Evolutionary conservation across 176 grass and related monocot species (phyloP), one percentile per base, ranked within the genome.

Genomic region (Triticum monococcum): DNA sequence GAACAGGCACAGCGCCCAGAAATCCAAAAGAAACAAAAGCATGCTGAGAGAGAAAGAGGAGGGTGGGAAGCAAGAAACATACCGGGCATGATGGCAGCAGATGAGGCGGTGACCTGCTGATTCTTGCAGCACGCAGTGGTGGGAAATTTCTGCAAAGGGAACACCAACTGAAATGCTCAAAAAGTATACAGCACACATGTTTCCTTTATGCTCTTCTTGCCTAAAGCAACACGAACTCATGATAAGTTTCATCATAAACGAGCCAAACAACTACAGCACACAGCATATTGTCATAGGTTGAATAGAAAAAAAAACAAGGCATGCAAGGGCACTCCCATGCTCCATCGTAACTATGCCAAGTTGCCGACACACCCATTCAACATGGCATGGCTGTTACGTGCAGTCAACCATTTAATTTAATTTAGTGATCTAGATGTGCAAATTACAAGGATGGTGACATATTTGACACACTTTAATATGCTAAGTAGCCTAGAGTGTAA

Each of bases 71-170:
- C 20, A 5, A 78, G 48, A 48, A 62, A 60, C 30, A 10, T 37
- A 88, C 87, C 64, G 14, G 77, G 54, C 48, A 65, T 8, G 79
- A 23, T n/a, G 79, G 33, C 31, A 70, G 59, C 59, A 22, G 28
- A 71, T 10, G 73, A 85, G 12, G 59, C n/a, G 24, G 72, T 46
- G 25, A 43, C 72, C 40, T 23, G 68, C 8, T 46, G 40, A 9
- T 20, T 67, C 63, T 59, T 46, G 64, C 48, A 66, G 50, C 35
- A 17, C 64, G 2, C 22, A 10, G 43, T 18, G 48, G 24, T 75
- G 25, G 46, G 28, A 50, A 76, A 76, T 31, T 18, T 18, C 45
- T 76, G 73, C 45, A 50, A 76, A 31, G 13, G 24, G 3, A 75
- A 50, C 24, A 52, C 14, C 43, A 52, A 52, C 24, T 18, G 24